phyloP scores from a whole-genome alignment of 2,329 filamentous ascomycete genomes.

The Aspergillus viridinutans region DNA sequence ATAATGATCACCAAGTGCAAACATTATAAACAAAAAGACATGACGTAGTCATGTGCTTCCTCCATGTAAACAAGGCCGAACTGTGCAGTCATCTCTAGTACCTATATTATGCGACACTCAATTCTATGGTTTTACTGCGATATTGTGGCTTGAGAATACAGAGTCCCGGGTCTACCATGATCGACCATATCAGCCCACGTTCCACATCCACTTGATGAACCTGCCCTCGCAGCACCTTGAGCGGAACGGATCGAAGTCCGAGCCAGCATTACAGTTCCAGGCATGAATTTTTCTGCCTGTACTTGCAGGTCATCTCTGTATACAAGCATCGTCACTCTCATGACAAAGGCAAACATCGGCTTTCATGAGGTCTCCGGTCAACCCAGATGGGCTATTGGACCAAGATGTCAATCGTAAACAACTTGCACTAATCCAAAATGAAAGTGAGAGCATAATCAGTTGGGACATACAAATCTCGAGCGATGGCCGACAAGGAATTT shows the following conservation, averaged over 20 bases:
- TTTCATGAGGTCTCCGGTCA: neutral
- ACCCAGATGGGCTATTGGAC: neutral
- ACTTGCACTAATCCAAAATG: neutral
- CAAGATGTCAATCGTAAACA: neutral
- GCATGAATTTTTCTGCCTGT: constrained; percentile 12
- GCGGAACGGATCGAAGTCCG: neutral
- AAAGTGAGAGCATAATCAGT: neutral
- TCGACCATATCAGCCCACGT: neutral
- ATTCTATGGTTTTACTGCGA: neutral
- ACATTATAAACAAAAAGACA: constrained; percentile 7
- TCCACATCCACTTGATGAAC: neutral
- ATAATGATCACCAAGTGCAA: constrained; percentile 10
- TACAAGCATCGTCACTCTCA: neutral
- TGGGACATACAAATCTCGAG: neutral
- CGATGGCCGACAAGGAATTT: neutral
- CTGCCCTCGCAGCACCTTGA: neutral
- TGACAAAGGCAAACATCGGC: neutral
- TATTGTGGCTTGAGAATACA: neutral
- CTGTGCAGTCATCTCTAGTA: neutral
- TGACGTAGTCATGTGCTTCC: constrained; percentile 1
- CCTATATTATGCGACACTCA: neutral
- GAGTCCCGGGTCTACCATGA: neutral
- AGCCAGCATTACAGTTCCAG: neutral
- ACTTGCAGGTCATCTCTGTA: neutral
- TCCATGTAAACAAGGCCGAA: neutral